phyloP scores from a whole-genome alignment of 2,329 filamentous ascomycete species.

The Talaromyces rugulosus region DNA sequence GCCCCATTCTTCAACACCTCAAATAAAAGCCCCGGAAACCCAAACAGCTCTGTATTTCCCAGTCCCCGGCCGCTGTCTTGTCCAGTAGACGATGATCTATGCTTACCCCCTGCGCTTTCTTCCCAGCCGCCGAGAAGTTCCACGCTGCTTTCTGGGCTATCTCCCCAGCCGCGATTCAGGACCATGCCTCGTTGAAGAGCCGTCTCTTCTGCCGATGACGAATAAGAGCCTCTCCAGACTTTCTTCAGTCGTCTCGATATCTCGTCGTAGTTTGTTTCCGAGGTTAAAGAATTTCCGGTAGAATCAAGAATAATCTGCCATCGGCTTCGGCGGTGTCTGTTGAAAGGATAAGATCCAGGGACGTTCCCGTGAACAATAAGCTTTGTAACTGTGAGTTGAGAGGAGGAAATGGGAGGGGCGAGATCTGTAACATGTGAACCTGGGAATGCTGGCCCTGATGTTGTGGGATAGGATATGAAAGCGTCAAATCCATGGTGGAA shows the following conservation, averaged over 20 bases:
- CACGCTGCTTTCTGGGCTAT: conserved; percentile 84
- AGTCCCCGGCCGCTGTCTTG: conserved; percentile 53
- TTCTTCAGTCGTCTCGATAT: conserved; percentile 66
- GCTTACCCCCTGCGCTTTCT: conserved; percentile 55
- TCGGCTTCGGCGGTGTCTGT: conserved; percentile 81
- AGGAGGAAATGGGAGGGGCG: conserved; percentile 29
- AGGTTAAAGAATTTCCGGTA: conserved; percentile 52
- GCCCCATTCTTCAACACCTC: conserved; percentile 91
- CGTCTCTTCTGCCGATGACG: conserved; percentile 51
- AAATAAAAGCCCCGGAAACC: conserved; percentile 90
- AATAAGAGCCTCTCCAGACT: conserved; percentile 66
- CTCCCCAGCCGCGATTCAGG: conserved; percentile 83
- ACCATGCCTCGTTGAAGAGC: conserved; percentile 66
- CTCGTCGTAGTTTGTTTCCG: conserved; percentile 72
- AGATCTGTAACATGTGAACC: conserved; percentile 35
- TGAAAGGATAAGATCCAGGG: conserved; percentile 94
- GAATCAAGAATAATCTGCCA: conserved; percentile 65
- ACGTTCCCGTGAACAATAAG: conserved; percentile 92
- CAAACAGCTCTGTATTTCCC: conserved; percentile 79
- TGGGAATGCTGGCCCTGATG: conserved; percentile 62
- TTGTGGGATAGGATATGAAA: conserved; percentile 72
- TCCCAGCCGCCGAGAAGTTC: conserved; percentile 85
- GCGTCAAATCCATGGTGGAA: conserved; percentile 94
- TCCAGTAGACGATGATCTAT: conserved; percentile 37
- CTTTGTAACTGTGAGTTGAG: conserved; percentile 80